These are phyloP conservation scores for Botrytis porri DNA, from an alignment of 2,329 filamentous ascomycete species.

Conservation along the genomic window DNA sequence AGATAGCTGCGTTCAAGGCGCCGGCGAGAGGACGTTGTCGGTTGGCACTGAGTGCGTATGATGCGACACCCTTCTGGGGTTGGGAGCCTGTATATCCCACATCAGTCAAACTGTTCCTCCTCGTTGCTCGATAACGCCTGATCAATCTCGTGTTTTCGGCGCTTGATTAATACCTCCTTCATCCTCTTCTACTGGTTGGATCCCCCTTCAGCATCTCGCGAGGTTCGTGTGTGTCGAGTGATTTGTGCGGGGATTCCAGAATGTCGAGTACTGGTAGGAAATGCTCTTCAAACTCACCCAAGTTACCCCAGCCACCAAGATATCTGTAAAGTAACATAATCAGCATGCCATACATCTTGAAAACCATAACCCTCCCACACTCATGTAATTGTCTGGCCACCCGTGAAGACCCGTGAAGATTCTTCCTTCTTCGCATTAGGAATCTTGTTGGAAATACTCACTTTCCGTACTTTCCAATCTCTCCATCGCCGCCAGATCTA, in stretches of 20 bases:
- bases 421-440: slow-evolving; percentile 14
- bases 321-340: slow-evolving; percentile 31
- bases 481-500: slow-evolving; percentile 36
- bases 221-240: background rate
- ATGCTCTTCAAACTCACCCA: slow-evolving; percentile 36
- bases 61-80: slow-evolving; percentile 61
- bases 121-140: background rate
- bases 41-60: slow-evolving; percentile 80
- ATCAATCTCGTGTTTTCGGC: background rate
- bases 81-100: slow-evolving; percentile 48
- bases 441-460: slow-evolving; percentile 30
- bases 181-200: background rate
- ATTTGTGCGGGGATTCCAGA: background rate
- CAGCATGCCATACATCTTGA: slow-evolving; percentile 23
- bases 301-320: slow-evolving; percentile 37
- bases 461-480: slow-evolving; percentile 40
- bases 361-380: slow-evolving; percentile 19
- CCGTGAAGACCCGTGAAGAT: slow-evolving; percentile 11
- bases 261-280: background rate
- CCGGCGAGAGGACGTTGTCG: slow-evolving; percentile 85
- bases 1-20: slow-evolving; percentile 75
- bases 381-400: slow-evolving; percentile 4
- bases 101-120: slow-evolving; percentile 20
- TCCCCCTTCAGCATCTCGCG: background rate
- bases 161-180: background rate